Conservation (phyloP, 1,139 yeast genomes). For the Yamadazyma dendronema region DNA sequence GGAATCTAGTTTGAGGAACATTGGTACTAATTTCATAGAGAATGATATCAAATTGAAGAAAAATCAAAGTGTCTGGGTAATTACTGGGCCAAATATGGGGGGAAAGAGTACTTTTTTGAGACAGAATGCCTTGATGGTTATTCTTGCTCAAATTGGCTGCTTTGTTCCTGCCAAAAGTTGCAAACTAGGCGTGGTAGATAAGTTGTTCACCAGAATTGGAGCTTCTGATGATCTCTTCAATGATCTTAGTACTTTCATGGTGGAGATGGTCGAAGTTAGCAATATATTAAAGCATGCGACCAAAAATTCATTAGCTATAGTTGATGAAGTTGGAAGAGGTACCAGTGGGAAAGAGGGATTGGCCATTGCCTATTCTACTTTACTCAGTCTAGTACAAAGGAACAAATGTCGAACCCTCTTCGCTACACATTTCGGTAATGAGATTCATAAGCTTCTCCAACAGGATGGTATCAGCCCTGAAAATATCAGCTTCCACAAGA, state of each 20-base stretch:
- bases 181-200: conserved; percentile 76
- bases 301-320: conserved; percentile 70
- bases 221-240: conserved; percentile 88
- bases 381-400: conserved; percentile 51
- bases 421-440: conserved; percentile 91
- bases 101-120: conserved; percentile 91
- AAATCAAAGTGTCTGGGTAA: conserved; percentile 53
- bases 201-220: conserved; percentile 83
- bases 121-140: conserved; percentile 81
- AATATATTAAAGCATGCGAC: conserved; percentile 78
- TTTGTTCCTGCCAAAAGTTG: conserved; percentile 83
- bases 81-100: conserved; percentile 98
- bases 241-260: conserved; percentile 93
- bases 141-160: conserved; percentile 86
- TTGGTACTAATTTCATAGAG: conserved; percentile 54
- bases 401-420: conserved; percentile 77
- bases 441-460: conserved; percentile 39
- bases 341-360: conserved; percentile 89
- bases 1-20: conserved; percentile 63
- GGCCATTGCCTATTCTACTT: conserved; percentile 83
- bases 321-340: conserved; percentile 97
- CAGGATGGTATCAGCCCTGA: conserved; percentile 27
- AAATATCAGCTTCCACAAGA: conserved; percentile 48
- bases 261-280: conserved; percentile 95
- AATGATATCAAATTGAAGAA: conserved; percentile 48